Base-by-base conservation (phyloP, 768 basidiomycete genomes). In the Pisolithus marmoratus region DNA sequence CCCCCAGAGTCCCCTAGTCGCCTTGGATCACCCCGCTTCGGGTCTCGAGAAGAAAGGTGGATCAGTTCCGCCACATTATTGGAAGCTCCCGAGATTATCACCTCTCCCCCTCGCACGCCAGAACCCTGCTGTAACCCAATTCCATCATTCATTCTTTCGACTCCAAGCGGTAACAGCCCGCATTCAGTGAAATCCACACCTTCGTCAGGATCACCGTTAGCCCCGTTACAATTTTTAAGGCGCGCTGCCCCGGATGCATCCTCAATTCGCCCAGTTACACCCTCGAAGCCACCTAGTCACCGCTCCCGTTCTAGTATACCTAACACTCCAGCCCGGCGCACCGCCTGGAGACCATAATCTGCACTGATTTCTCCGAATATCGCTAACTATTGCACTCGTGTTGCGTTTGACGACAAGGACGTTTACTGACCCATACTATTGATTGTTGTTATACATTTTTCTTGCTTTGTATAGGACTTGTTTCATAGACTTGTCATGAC, bases 201-300 rank as follows among this genome's bases (percentile, higher is more conserved):
- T 1, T 77, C 72, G 38, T 78, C 83, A 31, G 84, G 85, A 14
- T 90, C 90, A 0, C 87, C 91, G 11, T 65, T 92, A 48, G 83
- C 84, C 8, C 81, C 92, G 1, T 70, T 95, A 43, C 90, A 94
- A 63, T 94, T 92, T 69, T 81, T 95, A 57, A 77, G 91, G 51
- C 82, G 85, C 45, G 92, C 87, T 37, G 86, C 87, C 38, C 72
- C 70, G 24, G 85, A 85, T 17, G 71, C 73, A 46, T 67, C 66
- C 26, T 59, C 75, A 4, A 61, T 79, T 48, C 79, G 83, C 49
- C 79, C 85, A 17, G 73, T 73, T 27, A 86, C 84, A 9, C 87
- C 87, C n/a, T 81, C 84, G 36, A 86, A 82, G 68, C 63, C 78
- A 20, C 68, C 78, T 23, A 63, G 66, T 34, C 78, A 75, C 50